A percentile compares a stretch with the other conserved stretches of the same genome.
phyloP scores from a whole-genome alignment of 1,284 basidiomycete genomes.

The Cryptococcus sp. region DNA sequence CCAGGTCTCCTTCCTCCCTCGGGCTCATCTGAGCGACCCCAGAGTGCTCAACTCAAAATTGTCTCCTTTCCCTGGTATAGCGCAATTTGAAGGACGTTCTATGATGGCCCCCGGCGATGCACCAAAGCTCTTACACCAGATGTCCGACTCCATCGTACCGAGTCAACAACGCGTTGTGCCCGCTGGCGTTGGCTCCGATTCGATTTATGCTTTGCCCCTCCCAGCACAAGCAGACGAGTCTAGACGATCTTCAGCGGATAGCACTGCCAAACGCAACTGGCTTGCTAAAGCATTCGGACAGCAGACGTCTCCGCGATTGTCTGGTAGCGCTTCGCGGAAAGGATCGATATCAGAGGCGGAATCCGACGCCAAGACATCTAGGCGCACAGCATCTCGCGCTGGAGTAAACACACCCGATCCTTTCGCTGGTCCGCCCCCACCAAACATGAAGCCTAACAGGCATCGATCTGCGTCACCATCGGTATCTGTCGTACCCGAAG shows the following conservation, averaged over 20 bases:
- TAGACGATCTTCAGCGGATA: constrained; percentile 34
- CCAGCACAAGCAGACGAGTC: constrained; percentile 14
- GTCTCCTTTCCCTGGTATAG: constrained; percentile 84
- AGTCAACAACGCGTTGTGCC: constrained; percentile 23
- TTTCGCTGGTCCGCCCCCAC: constrained; percentile 25
- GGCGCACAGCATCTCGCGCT: no score
- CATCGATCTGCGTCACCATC: constrained; percentile 32
- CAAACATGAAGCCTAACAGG: constrained; percentile 10
- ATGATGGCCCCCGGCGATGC: constrained; percentile 14
- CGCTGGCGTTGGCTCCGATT: constrained; percentile 10
- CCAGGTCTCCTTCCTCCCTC: constrained; percentile 62
- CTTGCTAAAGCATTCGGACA: constrained; percentile 40
- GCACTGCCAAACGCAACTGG: constrained; percentile 33
- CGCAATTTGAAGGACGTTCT: constrained; percentile 63
- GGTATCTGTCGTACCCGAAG: constrained; percentile 32
- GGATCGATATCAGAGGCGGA: neutral
- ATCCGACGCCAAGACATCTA: no score
- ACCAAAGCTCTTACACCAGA: constrained; percentile 38
- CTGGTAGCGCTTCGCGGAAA: constrained; percentile 26
- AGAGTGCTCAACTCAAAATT: constrained; percentile 69
- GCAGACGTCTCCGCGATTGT: constrained; percentile 29
- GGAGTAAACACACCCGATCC: constrained; percentile 19
- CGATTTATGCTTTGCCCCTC: constrained; percentile 35
- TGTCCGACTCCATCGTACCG: constrained; percentile 40
- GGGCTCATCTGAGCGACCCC: constrained; percentile 59